Conservation (phyloP, 2,329 filamentous ascomycete species). For the Daldinia sp. region DNA sequence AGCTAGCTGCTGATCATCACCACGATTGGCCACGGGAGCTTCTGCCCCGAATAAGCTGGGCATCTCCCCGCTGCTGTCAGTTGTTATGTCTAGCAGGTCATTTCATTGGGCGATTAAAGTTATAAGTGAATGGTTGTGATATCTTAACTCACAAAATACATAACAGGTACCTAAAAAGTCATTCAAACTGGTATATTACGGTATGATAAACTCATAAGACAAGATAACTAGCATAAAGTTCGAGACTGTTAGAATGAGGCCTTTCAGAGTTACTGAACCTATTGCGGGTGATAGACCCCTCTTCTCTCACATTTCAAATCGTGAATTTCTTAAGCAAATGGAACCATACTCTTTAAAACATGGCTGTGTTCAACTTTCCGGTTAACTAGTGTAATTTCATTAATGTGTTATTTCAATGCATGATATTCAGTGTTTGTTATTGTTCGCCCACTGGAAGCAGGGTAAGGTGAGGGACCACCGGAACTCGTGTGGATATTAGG, state of each 20-base stretch:
- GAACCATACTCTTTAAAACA: no score
- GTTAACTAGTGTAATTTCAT: background rate
- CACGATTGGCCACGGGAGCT: slow-evolving; percentile 1
- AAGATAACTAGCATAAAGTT: background rate
- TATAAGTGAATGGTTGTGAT: background rate
- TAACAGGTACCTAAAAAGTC: no score
- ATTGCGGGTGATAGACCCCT: no score
- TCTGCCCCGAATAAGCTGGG: background rate
- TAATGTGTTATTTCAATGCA: background rate
- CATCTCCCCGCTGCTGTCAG: background rate
- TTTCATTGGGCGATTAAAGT: background rate
- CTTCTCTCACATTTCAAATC: no score
- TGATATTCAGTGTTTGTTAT: background rate
- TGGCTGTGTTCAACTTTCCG: no score
- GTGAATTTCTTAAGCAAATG: no score
- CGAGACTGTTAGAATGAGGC: background rate
- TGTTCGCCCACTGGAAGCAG: background rate
- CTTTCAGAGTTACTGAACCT: no score
- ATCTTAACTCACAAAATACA: background rate
- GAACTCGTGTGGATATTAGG: slow-evolving; percentile 1
- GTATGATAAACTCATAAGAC: no score
- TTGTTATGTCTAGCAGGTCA: background rate
- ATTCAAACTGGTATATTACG: no score
- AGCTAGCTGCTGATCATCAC: background rate
- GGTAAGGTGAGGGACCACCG: background rate